Percentiles rank a stretch among this genome's conserved stretches.
Evolutionary conservation across 345 rosid genomes (phyloP).

Genomic region (Ricinus communis): DNA sequence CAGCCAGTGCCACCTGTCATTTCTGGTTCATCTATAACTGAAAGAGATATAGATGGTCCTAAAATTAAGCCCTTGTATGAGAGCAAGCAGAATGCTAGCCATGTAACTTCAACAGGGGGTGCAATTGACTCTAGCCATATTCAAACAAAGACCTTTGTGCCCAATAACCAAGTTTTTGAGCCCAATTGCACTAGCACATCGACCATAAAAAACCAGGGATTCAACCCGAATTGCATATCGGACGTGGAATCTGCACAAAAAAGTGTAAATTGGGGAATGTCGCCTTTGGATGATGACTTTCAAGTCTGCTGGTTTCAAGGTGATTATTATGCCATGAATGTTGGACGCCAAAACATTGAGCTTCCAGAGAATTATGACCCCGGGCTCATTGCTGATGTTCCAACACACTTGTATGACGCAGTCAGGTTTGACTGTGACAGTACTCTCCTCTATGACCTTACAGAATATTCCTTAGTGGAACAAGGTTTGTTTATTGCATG

Average conservation of each 20-base stretch:
- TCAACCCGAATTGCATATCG: constrained; percentile 36
- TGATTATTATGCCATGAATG: constrained; percentile 47
- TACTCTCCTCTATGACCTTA: constrained; percentile 43
- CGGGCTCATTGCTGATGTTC: constrained; percentile 42
- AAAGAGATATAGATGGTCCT: constrained; percentile 20
- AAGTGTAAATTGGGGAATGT: constrained; percentile 36
- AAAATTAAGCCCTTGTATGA: constrained; percentile 42
- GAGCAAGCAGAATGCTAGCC: constrained; percentile 12
- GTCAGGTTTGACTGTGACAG: constrained; percentile 60
- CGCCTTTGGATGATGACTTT: constrained; percentile 46
- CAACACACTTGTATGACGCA: constrained; percentile 47
- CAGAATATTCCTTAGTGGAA: constrained; percentile 56
- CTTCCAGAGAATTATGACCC: constrained; percentile 44
- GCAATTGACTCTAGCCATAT: constrained; percentile 28
- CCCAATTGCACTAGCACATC: constrained; percentile 35
- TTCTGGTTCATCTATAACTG: constrained; percentile 31
- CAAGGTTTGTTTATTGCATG: constrained; percentile 70
- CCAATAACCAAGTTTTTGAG: constrained; percentile 33
- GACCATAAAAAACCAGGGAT: constrained; percentile 37
- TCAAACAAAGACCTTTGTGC: constrained; percentile 29
- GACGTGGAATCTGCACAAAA: constrained; percentile 38
- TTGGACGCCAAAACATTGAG: constrained; percentile 47
- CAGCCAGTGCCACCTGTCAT: constrained; percentile 26
- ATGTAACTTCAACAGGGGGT: constrained; percentile 1
- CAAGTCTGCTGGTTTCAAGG: constrained; percentile 51